These are phyloP conservation scores for Rhododendron mucronatum DNA, from an alignment of 148 eudicot species.

Conservation along the genomic window DNA sequence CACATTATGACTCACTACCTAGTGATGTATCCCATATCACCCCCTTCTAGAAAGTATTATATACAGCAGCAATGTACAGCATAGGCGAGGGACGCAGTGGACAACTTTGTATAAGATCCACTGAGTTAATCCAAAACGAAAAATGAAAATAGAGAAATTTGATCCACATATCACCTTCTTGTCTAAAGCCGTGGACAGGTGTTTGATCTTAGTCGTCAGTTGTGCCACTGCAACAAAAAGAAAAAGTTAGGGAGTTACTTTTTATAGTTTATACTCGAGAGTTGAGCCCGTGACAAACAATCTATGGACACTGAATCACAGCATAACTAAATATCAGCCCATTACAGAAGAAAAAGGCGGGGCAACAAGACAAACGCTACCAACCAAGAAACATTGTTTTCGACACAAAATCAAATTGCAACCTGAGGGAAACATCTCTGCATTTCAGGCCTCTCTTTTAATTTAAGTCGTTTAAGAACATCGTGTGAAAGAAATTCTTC, in stretches of 20 bases:
- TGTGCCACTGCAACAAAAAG: slow-evolving; percentile 54
- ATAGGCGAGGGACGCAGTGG: background rate
- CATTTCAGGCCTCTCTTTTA: background rate
- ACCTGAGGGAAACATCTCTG: background rate
- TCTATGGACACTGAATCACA: background rate
- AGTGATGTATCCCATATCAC: background rate
- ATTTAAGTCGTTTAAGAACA: background rate
- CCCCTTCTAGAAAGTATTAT: background rate
- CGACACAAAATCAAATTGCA: background rate
- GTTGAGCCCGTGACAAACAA: background rate
- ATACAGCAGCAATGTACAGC: background rate
- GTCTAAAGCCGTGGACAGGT: slow-evolving; percentile 44
- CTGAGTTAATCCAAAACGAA: background rate
- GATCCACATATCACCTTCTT: slow-evolving; percentile 43
- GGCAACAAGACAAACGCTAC: background rate
- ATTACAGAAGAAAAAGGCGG: background rate
- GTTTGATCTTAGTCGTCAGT: slow-evolving; percentile 60
- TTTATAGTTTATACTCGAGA: background rate
- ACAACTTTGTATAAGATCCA: background rate
- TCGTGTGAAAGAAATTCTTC: background rate
- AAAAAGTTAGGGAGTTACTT: background rate
- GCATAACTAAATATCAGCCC: background rate
- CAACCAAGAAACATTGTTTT: background rate
- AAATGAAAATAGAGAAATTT: background rate
- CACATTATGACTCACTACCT: background rate